Evolutionary conservation across 1,284 basidiomycete species (phyloP), one percentile per base, ranked within the genome.

Genomic region (Cryptococcus sp.): DNA sequence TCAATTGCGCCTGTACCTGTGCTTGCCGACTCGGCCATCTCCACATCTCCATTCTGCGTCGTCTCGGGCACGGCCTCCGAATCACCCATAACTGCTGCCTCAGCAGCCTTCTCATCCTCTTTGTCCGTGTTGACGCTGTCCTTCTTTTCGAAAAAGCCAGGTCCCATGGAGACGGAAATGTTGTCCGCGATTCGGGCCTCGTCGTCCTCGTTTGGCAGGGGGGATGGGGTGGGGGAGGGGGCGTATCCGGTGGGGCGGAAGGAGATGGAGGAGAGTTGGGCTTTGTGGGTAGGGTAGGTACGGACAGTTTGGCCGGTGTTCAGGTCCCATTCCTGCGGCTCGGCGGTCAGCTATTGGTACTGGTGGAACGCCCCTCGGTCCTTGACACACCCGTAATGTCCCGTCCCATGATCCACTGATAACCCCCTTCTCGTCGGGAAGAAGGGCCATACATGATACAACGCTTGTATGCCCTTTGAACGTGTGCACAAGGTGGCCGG

Each of bases 321-420:
- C 48, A 98, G 82, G 77, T 98, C 95, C 95, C 96, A 98, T 84
- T 96, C 89, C 91, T 97, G 71, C 16, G 28, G 42, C 46, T 45
- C 28, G 18, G 35, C n/a, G 23, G 18, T 33, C 21, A 24, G 24
- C 23, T 16, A n/a, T 37, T 42, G 24, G 18, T n/a, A 36, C 3
- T 50, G 35, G 20, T 23, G 20, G 43, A 9, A 46, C 33, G 37
- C 13, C 55, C 18, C n/a, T 16, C 21, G 13, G 4, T 2, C n/a
- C 5, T 20, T 36, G 1, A 82, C 89, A 76, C 74, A 94, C 94
- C 56, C 87, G 81, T 4, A 93, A 87, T 60, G 89, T 85, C 3
- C 91, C 88, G 72, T 98, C 96, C 94, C 94, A 98, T 2, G 92
- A 88, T 4, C 91, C 94, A 68, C 90, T 94, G 64, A 94, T 85